Conservation (phyloP, 306 rosid genomes). For the Sicyos edulis region DNA sequence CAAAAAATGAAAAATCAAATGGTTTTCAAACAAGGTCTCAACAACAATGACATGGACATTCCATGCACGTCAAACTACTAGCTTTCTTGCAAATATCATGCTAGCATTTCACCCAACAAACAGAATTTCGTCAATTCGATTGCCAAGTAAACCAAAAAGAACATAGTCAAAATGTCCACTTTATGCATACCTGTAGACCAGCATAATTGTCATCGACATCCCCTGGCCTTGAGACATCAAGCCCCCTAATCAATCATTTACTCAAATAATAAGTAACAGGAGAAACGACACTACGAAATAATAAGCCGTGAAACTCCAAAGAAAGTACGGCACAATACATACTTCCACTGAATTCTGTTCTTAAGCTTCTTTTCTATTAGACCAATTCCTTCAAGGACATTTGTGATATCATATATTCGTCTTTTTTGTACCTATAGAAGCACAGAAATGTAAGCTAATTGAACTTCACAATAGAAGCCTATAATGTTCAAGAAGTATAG, state of each 20-base stretch:
- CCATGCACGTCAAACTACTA: background rate
- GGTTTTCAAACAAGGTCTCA: no score
- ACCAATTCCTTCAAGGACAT: conserved; percentile 98
- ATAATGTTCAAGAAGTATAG: conserved; percentile 24
- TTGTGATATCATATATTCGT: conserved; percentile 94
- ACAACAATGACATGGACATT: background rate
- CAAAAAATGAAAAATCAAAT: no score
- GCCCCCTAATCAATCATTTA: conserved; percentile 58
- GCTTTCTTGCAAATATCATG: conserved; percentile 9
- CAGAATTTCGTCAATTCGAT: background rate
- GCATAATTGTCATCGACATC: conserved; percentile 66
- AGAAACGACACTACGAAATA: conserved; percentile 22
- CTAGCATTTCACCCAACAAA: conserved; percentile 7
- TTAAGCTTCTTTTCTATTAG: conserved; percentile 96
- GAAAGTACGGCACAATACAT: conserved; percentile 31
- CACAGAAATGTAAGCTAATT: conserved; percentile 25
- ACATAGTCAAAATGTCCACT: conserved; percentile 8
- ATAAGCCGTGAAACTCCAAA: conserved; percentile 14
- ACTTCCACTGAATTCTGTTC: conserved; percentile 99
- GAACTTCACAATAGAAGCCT: conserved; percentile 25
- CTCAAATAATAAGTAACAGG: conserved; percentile 26
- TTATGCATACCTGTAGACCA: conserved; percentile 64
- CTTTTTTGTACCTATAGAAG: conserved; percentile 84
- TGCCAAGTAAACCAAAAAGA: background rate
- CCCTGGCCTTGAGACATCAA: conserved; percentile 75